Evolutionary conservation across 148 eudicot genomes (phyloP).

Genomic region (Cornus controversa): DNA sequence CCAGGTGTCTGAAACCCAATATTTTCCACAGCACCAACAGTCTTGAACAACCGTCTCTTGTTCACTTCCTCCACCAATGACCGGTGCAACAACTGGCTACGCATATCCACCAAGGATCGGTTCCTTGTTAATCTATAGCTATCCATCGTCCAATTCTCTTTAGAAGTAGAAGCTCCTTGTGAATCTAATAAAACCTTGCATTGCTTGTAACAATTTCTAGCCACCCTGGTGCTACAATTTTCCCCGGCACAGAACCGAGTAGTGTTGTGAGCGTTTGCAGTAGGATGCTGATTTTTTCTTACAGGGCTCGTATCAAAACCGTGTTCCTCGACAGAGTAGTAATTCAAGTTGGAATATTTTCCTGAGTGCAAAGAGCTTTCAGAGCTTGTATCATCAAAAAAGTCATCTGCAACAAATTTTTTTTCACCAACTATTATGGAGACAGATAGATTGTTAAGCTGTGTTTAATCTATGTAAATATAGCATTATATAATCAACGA

Average conservation of each 20-base stretch:
- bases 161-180: slow-evolving; percentile 24
- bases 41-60: slow-evolving; percentile 44
- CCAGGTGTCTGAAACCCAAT: slow-evolving; percentile 43
- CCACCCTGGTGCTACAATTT: slow-evolving; percentile 3
- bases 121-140: slow-evolving; percentile 34
- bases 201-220: slow-evolving; percentile 12
- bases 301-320: slow-evolving; percentile 15
- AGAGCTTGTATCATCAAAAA: slow-evolving; percentile 49
- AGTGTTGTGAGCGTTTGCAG: slow-evolving; percentile 15
- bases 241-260: slow-evolving; percentile 29
- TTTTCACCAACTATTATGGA: neutral
- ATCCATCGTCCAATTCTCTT: slow-evolving; percentile 8
- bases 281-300: slow-evolving; percentile 9
- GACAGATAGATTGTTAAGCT: neutral
- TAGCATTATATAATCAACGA: neutral
- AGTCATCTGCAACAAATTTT: slow-evolving; percentile 35
- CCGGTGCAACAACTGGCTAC: slow-evolving; percentile 49
- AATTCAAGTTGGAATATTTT: slow-evolving; percentile 41
- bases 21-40: slow-evolving; percentile 41
- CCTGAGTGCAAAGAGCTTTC: slow-evolving; percentile 43
- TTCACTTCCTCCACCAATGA: slow-evolving; percentile 43
- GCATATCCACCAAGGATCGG: slow-evolving; percentile 43
- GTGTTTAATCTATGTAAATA: neutral
- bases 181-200: slow-evolving; percentile 17
- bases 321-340: slow-evolving; percentile 35